Conservation (phyloP, 2,329 filamentous ascomycete genomes). For the Fusarium buxicola region DNA sequence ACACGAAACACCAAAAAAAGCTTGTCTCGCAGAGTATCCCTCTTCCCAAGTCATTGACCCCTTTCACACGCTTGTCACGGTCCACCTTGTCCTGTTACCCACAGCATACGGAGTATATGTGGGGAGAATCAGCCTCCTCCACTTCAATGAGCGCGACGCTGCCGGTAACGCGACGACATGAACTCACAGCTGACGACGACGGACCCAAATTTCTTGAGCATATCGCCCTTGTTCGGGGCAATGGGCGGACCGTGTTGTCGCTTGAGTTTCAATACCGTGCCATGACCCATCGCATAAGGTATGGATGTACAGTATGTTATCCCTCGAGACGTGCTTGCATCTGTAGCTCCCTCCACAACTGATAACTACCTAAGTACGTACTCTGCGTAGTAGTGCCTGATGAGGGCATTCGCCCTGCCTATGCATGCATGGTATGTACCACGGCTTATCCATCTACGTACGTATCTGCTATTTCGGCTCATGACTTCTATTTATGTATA, state of each 20-base stretch:
- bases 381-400: no score
- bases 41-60: background rate
- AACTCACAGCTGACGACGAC: conserved; percentile 33
- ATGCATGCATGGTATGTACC: background rate
- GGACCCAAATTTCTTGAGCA: conserved; percentile 15
- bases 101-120: conserved; percentile 4
- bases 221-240: no score
- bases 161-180: conserved; percentile 11
- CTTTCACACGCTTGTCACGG: background rate
- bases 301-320: background rate
- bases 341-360: background rate
- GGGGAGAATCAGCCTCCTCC: background rate
- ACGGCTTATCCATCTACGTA: no score
- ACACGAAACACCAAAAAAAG: conserved; percentile 24
- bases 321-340: background rate
- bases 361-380: no score
- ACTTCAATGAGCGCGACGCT: background rate
- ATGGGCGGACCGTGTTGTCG: conserved; percentile 11
- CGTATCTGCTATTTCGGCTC: background rate
- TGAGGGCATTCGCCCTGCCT: background rate
- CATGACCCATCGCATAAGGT: background rate
- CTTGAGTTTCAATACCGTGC: conserved; percentile 14
- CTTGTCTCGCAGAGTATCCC: conserved; percentile 5
- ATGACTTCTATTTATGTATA: conserved; percentile 11
- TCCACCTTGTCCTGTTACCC: background rate